Conservation (phyloP, 2,329 filamentous ascomycete genomes). For the Xylariaceae sp. region DNA sequence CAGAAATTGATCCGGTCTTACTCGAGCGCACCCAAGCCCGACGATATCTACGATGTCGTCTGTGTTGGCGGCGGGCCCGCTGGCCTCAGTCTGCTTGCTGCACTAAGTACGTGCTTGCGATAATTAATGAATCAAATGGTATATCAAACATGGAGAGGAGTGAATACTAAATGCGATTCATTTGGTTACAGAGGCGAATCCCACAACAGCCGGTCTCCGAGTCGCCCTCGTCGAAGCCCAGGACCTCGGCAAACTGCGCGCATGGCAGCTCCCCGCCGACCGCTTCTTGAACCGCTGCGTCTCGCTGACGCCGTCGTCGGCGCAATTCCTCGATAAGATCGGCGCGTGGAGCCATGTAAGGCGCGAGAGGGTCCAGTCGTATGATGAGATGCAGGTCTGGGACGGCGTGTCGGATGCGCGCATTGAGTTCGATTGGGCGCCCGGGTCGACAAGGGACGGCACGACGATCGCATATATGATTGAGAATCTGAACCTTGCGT, state of each 20-base stretch:
- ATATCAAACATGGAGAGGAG: not conserved
- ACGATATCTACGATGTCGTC: constrained; percentile 90
- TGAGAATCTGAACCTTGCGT: constrained; percentile 86
- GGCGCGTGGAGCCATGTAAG: constrained; percentile 81
- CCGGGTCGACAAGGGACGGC: constrained; percentile 35
- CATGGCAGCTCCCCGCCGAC: constrained; percentile 60
- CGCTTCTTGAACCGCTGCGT: constrained; percentile 92
- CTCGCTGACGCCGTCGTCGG: constrained; percentile 84
- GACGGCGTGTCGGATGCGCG: constrained; percentile 83
- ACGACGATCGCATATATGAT: constrained; percentile 90
- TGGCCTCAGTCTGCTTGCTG: constrained; percentile 74
- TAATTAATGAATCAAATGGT: not conserved
- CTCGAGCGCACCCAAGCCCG: constrained; percentile 45
- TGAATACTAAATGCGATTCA: constrained; percentile 8
- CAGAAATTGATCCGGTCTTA: constrained; percentile 38
- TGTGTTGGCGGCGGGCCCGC: constrained; percentile 87
- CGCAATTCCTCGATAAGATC: constrained; percentile 74
- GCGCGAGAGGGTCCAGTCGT: constrained; percentile 69
- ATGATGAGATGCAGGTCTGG: constrained; percentile 98
- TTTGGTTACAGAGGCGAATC: constrained; percentile 59
- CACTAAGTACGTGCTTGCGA: constrained; percentile 55
- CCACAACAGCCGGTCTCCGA: constrained; percentile 68
- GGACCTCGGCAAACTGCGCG: constrained; percentile 64
- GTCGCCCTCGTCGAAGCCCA: constrained; percentile 89
- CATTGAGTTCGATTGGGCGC: constrained; percentile 80